Conservation (phyloP, 2,329 filamentous ascomycete genomes). For the Aspergillus fructus region DNA sequence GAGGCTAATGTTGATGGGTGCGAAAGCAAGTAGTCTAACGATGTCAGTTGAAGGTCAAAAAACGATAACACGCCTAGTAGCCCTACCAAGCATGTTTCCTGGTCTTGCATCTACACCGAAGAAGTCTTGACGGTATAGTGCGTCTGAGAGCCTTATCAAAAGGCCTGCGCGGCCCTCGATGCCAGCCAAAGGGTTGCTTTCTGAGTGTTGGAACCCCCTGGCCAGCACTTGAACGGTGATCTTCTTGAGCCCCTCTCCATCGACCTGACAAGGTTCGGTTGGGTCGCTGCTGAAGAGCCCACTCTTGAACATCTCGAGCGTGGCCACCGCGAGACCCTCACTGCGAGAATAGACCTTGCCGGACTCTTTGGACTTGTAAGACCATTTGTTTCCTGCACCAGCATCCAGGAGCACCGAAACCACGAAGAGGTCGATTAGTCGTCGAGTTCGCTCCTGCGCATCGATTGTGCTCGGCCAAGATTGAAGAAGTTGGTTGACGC, state of each 20-base stretch:
- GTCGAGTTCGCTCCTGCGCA: constrained; percentile 52
- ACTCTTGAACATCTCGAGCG: constrained; percentile 88
- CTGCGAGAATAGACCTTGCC: constrained; percentile 79
- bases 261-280: constrained; percentile 82
- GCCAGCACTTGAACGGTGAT: constrained; percentile 74
- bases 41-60: constrained; percentile 5
- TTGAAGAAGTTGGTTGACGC: constrained; percentile 51
- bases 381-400: constrained; percentile 86
- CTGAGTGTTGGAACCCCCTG: constrained; percentile 79
- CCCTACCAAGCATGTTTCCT: constrained; percentile 86
- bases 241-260: constrained; percentile 73
- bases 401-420: constrained; percentile 64
- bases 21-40: constrained; percentile 80
- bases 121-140: constrained; percentile 75
- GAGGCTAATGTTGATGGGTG: constrained; percentile 87
- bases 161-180: constrained; percentile 81
- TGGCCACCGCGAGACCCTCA: constrained; percentile 79
- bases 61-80: neutral
- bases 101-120: constrained; percentile 83
- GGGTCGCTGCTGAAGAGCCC: constrained; percentile 84
- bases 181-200: constrained; percentile 78
- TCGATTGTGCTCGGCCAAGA: constrained; percentile 52
- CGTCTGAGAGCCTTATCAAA: constrained; percentile 71
- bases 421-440: constrained; percentile 62
- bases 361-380: constrained; percentile 87